Conservation (phyloP, 2,329 filamentous ascomycete genomes). For the Fusarium anguioides region DNA sequence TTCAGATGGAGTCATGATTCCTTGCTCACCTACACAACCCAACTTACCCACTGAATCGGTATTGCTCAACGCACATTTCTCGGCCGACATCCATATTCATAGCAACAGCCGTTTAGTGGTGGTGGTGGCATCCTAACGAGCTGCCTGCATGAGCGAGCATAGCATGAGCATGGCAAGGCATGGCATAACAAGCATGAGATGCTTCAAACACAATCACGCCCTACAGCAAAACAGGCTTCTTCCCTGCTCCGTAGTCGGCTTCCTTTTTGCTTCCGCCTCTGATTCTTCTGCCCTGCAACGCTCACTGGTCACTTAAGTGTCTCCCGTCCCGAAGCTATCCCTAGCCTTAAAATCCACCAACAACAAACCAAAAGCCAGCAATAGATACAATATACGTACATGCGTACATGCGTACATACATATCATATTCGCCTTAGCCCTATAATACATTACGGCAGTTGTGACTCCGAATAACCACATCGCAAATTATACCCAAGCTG, state of each 20-base stretch:
- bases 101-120: constrained; percentile 14
- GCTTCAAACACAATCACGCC: constrained; percentile 23
- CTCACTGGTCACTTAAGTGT: constrained; percentile 23
- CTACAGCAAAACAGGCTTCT: constrained; percentile 22
- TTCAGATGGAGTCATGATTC: constrained; percentile 3
- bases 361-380: constrained; percentile 14
- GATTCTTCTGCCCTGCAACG: constrained; percentile 17
- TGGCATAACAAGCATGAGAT: constrained; percentile 7
- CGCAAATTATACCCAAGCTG: constrained; percentile 1
- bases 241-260: constrained; percentile 25
- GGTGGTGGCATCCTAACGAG: constrained; percentile 2
- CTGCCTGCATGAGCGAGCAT: too few relatives aligned
- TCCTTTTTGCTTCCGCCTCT: constrained; percentile 26
- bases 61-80: not conserved
- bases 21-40: constrained; percentile 14
- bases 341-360: constrained; percentile 31
- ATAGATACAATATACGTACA: too few relatives aligned
- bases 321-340: constrained; percentile 36
- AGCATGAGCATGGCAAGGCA: constrained; percentile 11
- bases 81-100: constrained; percentile 11
- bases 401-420: too few relatives aligned
- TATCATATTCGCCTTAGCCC: constrained; percentile 20
- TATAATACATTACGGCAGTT: constrained; percentile 23
- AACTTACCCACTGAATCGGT: constrained; percentile 11
- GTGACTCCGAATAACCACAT: not conserved